Evolutionary conservation across 139 green algal species (phyloP).

Genomic region (Coelastrella sp.): DNA sequence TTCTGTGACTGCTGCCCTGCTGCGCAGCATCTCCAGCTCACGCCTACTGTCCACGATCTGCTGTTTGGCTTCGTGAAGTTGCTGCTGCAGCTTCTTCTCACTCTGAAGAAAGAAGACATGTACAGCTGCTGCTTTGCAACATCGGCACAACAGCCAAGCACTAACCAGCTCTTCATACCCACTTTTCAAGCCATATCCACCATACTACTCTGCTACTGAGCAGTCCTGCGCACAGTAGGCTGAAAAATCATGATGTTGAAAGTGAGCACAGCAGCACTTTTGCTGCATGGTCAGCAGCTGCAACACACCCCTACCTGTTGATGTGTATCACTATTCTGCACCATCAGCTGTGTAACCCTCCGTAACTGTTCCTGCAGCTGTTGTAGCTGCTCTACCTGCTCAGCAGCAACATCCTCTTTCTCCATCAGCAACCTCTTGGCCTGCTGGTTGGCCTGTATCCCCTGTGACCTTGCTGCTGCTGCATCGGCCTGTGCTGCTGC

Average conservation of each 20-base stretch:
- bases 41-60: background rate
- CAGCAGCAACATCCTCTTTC: slow-evolving; percentile 23
- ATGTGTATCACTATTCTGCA: background rate
- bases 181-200: too few relatives aligned
- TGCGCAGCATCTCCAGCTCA: slow-evolving; percentile 6
- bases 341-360: slow-evolving; percentile 17
- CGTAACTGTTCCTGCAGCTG: slow-evolving; percentile 20
- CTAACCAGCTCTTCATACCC: too few relatives aligned
- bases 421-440: background rate
- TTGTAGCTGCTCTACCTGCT: slow-evolving; percentile 15
- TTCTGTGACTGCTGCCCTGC: background rate
- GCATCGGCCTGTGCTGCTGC: slow-evolving; percentile 14
- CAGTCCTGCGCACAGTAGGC: too few relatives aligned
- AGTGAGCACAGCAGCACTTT: too few relatives aligned
- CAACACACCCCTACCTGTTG: too few relatives aligned
- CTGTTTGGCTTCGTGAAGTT: slow-evolving; percentile 7
- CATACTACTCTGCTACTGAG: too few relatives aligned
- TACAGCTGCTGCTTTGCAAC: background rate
- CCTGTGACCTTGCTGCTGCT: slow-evolving; percentile 27
- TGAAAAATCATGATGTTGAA: background rate
- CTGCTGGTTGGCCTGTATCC: background rate
- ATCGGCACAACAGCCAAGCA: too few relatives aligned
- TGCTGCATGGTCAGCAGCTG: too few relatives aligned
- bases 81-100: slow-evolving; percentile 9
- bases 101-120: background rate